phyloP scores from a whole-genome alignment of 129 eudicot genomes.

The Flaveria sonorensis region DNA sequence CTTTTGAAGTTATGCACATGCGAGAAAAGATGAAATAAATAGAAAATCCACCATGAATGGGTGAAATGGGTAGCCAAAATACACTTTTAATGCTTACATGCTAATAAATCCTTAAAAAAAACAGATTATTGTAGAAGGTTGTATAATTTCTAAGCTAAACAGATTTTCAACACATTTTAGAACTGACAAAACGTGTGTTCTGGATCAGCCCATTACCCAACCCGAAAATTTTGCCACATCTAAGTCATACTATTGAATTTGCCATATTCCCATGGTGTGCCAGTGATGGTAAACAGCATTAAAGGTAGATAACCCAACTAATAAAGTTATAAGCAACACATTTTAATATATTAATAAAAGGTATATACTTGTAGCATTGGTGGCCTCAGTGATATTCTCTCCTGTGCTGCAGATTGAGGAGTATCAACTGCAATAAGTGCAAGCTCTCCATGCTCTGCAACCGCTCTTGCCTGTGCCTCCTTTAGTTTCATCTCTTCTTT shows the following conservation, averaged over 20 bases:
- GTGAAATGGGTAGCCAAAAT: neutral
- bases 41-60: slow-evolving; percentile 18
- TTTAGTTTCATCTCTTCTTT: slow-evolving; percentile 85
- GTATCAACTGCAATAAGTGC: slow-evolving; percentile 87
- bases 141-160: neutral
- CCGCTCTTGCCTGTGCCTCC: slow-evolving; percentile 80
- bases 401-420: slow-evolving; percentile 68
- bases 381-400: slow-evolving; percentile 82
- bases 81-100: neutral
- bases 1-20: neutral
- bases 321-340: slow-evolving; percentile 16
- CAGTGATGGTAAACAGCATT: slow-evolving; percentile 11
- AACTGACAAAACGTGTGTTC: neutral
- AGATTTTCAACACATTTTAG: neutral
- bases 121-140: neutral
- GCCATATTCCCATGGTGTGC: neutral
- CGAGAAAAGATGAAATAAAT: slow-evolving; percentile 9
- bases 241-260: slow-evolving; percentile 14
- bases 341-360: neutral
- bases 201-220: neutral
- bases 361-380: slow-evolving; percentile 84
- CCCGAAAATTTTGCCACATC: slow-evolving; percentile 2
- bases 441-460: slow-evolving; percentile 93
- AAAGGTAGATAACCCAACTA: neutral
- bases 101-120: neutral